Base-by-base conservation (phyloP, 192 early-diverging fungal species). In the Oehlia diaphana region DNA sequence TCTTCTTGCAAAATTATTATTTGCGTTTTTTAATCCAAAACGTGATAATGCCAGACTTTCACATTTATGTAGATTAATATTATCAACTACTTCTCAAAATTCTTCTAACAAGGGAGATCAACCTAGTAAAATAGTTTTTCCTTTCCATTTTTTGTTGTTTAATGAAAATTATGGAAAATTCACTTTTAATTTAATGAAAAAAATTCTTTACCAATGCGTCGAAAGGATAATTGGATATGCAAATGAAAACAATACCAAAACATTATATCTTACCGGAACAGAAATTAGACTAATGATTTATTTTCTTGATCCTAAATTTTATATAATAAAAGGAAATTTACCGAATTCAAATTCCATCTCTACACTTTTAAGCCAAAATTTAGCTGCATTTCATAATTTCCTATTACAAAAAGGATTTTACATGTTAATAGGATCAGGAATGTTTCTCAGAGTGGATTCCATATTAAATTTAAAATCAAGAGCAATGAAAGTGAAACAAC, bases 181-280 rank as follows among this genome's bases (percentile, higher is more conserved):
- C 3, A 50, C 44, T n/a, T 50, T 50, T 26, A 72, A 72, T 13
- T 28, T 72, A 4, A 31, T 72, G 28, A 47, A 72, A 72, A 33
- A 72, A 50, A 72, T 50, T 14, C 42, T 50, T 50, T 72, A 10
- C 10, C 47, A 53, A 49, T 50, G 44, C 50, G 47, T 72, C 71
- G 47, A 39, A 26, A 28, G 28, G 44, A 44, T 72, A 7, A 5
- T 50, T 49, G 71, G 71, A 2, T 50, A 28, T 72, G 12, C 28
- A 5, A 10, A 72, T 31, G 23, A 71, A 1, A 44, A 21, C 12
- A 71, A 47, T 26, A 28, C 2, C 26, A 80, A 69, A 14, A 58
- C 76, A 0, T 79, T 84, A 13, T 85, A 85, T 64, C 73, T 85
- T 13, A 82, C 84, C n/a, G 84, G 84, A 19, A 72, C 81, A 49